These are phyloP conservation scores for Eutrema heterophyllum DNA, from an alignment of 345 rosid species.

Conservation along the genomic window DNA sequence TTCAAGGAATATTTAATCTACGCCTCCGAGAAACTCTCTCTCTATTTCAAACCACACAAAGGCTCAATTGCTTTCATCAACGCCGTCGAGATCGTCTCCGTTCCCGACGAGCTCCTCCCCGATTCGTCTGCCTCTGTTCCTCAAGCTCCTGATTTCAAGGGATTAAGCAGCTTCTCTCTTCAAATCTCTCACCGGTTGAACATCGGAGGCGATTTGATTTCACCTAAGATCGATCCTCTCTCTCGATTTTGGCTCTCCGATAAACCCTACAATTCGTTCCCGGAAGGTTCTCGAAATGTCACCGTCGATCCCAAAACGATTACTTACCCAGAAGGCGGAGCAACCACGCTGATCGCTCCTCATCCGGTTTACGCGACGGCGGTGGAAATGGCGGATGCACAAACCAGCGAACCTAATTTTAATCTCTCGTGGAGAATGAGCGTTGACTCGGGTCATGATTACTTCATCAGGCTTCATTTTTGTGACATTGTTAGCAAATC, in stretches of 20 bases:
- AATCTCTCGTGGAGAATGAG: slow-evolving; percentile 69
- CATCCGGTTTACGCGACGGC: slow-evolving; percentile 52
- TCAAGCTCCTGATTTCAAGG: slow-evolving; percentile 42
- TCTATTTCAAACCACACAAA: slow-evolving; percentile 50
- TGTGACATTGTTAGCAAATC: slow-evolving; percentile 77
- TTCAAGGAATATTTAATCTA: slow-evolving; percentile 72
- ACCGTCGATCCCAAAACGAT: slow-evolving; percentile 33
- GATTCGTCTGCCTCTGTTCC: slow-evolving; percentile 48
- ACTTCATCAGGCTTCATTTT: slow-evolving; percentile 67
- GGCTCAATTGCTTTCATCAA: slow-evolving; percentile 58
- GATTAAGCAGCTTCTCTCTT: slow-evolving; percentile 43
- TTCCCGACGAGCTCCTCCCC: slow-evolving; percentile 53
- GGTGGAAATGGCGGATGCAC: slow-evolving; percentile 47
- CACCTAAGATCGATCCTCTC: slow-evolving; percentile 52
- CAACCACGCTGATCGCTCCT: slow-evolving; percentile 50
- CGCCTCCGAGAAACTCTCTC: slow-evolving; percentile 39
- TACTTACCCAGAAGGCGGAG: slow-evolving; percentile 46
- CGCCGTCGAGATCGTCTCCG: slow-evolving; percentile 66
- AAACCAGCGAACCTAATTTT: slow-evolving; percentile 47
- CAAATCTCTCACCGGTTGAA: slow-evolving; percentile 63
- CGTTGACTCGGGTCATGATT: slow-evolving; percentile 52
- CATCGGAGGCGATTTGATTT: slow-evolving; percentile 54
- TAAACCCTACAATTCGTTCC: slow-evolving; percentile 42
- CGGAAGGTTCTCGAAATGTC: slow-evolving; percentile 44
- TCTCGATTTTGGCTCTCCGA: slow-evolving; percentile 72